Evolutionary conservation across 2,329 filamentous ascomycete species (phyloP).

Genomic region (Fusarium cicatricum): DNA sequence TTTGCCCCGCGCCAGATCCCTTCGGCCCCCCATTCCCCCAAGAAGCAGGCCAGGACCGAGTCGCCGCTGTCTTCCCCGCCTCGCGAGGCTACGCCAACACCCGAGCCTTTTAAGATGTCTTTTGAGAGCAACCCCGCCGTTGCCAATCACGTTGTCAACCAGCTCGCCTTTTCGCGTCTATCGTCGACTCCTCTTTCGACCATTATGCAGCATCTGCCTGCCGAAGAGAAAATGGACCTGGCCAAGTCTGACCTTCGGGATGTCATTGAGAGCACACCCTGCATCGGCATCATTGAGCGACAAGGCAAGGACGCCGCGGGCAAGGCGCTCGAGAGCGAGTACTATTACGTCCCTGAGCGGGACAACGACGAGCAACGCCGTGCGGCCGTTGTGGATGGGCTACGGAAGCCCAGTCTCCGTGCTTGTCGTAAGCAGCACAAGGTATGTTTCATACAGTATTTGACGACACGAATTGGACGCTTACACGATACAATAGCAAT

Average conservation of each 20-base stretch:
- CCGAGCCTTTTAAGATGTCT: slow-evolving; percentile 33
- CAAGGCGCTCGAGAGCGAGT: slow-evolving; percentile 92
- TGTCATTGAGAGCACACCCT: slow-evolving; percentile 77
- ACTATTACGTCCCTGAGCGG: slow-evolving; percentile 92
- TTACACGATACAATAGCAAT: slow-evolving; percentile 61
- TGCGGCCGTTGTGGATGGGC: slow-evolving; percentile 82
- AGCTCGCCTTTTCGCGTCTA: slow-evolving; percentile 92
- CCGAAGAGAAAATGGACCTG: slow-evolving; percentile 66
- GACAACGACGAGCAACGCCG: slow-evolving; percentile 82
- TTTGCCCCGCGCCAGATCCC: slow-evolving; percentile 37
- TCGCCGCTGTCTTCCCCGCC: slow-evolving; percentile 42
- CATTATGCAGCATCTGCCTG: slow-evolving; percentile 86
- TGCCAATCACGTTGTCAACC: slow-evolving; percentile 90
- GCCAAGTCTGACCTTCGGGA: slow-evolving; percentile 70
- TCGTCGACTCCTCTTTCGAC: slow-evolving; percentile 91
- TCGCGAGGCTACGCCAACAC: slow-evolving; percentile 31
- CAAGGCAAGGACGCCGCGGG: slow-evolving; percentile 97
- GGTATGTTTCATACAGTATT: slow-evolving; percentile 61
- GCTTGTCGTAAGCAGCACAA: slow-evolving; percentile 96
- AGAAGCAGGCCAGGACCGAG: slow-evolving; percentile 32
- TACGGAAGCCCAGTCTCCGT: slow-evolving; percentile 88
- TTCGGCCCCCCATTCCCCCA: slow-evolving; percentile 36
- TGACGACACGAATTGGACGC: not conserved
- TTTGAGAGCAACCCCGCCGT: slow-evolving; percentile 56
- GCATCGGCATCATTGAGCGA: slow-evolving; percentile 87